These are phyloP conservation scores for Lactifluus volemus DNA, from an alignment of 768 basidiomycete species.

Conservation along the genomic window DNA sequence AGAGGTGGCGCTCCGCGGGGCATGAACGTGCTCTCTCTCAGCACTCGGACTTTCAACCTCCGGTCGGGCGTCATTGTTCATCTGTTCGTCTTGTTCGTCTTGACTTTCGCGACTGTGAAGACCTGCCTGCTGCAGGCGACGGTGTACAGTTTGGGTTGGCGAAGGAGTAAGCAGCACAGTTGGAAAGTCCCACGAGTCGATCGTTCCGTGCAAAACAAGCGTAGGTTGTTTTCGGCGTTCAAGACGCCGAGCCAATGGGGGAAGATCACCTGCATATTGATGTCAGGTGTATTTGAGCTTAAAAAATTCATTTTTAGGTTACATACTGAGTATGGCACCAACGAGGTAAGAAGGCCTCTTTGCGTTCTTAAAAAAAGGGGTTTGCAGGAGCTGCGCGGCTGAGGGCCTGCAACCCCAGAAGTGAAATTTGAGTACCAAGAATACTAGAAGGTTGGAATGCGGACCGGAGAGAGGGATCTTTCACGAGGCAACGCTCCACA, in stretches of 20 bases:
- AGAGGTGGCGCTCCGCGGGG: neutral
- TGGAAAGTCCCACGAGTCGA: constrained; percentile 79
- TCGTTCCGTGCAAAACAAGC: constrained; percentile 38
- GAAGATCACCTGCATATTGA: constrained; percentile 44
- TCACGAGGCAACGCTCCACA: constrained; percentile 71
- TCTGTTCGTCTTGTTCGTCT: neutral
- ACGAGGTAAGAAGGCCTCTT: constrained; percentile 78
- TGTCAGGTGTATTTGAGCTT: neutral
- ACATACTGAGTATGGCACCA: constrained; percentile 57
- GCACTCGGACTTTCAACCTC: neutral
- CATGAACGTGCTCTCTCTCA: neutral
- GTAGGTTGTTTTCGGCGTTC: constrained; percentile 45
- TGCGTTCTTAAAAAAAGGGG: constrained; percentile 68
- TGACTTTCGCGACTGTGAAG: neutral
- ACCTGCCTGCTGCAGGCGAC: neutral
- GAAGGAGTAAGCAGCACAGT: constrained; percentile 24
- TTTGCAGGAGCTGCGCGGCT: constrained; percentile 66
- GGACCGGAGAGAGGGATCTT: constrained; percentile 74
- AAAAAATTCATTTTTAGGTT: neutral
- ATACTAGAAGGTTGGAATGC: constrained; percentile 1
- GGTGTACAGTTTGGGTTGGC: constrained; percentile 6
- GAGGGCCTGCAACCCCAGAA: constrained; percentile 48
- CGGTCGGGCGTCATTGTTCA: too few relatives aligned
- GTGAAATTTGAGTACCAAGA: neutral
- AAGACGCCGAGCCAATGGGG: constrained; percentile 64